phyloP scores from a whole-genome alignment of 2,329 filamentous ascomycete species.

The Penicillium italicum region DNA sequence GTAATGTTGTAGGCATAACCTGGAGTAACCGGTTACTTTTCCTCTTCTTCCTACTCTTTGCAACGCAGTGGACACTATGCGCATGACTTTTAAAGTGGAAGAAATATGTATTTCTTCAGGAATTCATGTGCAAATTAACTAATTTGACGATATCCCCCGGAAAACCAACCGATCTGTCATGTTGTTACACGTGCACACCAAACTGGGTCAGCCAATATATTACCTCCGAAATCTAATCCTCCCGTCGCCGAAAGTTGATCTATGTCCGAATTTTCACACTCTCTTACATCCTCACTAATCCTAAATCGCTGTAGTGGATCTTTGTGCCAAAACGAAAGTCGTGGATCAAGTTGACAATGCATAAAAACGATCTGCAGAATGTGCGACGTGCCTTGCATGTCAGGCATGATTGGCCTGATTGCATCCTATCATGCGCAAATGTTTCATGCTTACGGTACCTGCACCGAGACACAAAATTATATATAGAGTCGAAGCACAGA shows the following conservation, averaged over 20 bases:
- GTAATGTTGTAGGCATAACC: no score
- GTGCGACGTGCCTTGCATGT: background rate
- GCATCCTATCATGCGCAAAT: background rate
- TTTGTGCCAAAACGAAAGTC: background rate
- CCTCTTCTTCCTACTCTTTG: background rate
- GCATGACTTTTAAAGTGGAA: background rate
- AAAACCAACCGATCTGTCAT: background rate
- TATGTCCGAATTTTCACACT: background rate
- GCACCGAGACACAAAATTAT: background rate
- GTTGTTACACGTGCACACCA: background rate
- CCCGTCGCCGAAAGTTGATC: background rate
- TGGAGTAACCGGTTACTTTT: no score
- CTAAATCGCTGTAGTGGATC: background rate
- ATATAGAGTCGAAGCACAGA: background rate
- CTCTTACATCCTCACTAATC: background rate
- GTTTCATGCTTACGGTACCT: background rate
- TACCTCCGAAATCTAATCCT: background rate
- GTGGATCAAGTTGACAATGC: background rate
- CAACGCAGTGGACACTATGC: background rate
- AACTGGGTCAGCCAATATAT: background rate
- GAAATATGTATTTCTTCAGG: background rate
- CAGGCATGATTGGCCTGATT: background rate
- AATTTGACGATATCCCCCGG: background rate
- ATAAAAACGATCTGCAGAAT: background rate
- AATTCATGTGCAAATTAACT: background rate